Base-by-base conservation (phyloP, 352 stramenopile genomes). In the Phytophthora pisi region DNA sequence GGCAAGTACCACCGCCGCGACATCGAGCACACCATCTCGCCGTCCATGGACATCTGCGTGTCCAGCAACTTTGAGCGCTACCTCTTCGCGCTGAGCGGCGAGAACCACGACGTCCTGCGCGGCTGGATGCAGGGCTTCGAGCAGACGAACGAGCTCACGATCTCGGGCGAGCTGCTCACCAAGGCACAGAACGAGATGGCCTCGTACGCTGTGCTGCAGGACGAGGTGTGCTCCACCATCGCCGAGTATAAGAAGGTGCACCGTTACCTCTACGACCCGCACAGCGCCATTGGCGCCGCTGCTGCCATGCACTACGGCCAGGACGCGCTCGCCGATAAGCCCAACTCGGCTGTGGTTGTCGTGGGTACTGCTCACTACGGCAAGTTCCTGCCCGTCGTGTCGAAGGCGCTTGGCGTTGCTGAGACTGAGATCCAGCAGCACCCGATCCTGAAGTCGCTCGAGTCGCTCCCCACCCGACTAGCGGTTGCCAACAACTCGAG, bases 1-100 rank as follows among this genome's bases (percentile, higher is more conserved):
- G 98, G 97, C 64, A 96, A 98, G 73, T 99, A 99, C 81, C 93
- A 98, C 60, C 88, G 96, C 51, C 79, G 94, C 68, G 56, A 77
- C 50, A 98, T 99, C 68, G 76, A 93, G 47, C 85, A 98, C 72
- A 99, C 96, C 47, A 96, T 98, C 50, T 97, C 95, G 52, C 98
- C 98, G 36, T 98, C 92, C 2, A 99, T 99, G 97, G 98, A 99
- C 75, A 99, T 99, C 69, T 99, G 96, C 70, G 97, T 99, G 5
- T 99, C 93, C 45, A 98, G 92, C 67, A 99, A 99, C 86, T 99
- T 99, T 81, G 98, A 99, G 78, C 86, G 98, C 24, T 99, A 98
- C 81, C 82, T 99, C 2, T 99, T 98, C 70, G 91, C 97, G 64
- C 81, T 99, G 24, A 84, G 86, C 20, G 97, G 94, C n/a, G 95